Base-by-base conservation (phyloP, 83 land plant species). In the Picea engelmannii region DNA sequence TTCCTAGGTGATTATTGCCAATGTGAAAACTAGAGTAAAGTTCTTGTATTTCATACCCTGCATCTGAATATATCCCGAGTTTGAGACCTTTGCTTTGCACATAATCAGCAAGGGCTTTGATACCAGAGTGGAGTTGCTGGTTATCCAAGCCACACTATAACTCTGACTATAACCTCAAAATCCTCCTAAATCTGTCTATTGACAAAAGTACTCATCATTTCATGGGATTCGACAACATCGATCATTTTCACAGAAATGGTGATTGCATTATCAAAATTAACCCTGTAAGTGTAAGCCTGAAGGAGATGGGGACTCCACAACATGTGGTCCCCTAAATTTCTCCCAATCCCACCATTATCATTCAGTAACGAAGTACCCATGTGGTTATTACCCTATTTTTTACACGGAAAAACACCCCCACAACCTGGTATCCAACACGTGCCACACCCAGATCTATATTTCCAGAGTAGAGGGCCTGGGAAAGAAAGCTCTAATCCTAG, bases 41-140 rank as follows among this genome's bases (percentile, higher is more conserved):
- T 12, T 13, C n/a, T 27, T 11, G 0, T 59, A 55, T 31, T 55
- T 18, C 31, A 60, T 77, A 77, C 79, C 79, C 79, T 44, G 79
- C 79, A 77, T 77, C 79, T 13, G 79, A 77, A 77, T 77, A 77
- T 13, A n/a, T 77, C 40, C 79, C 38, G 27, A 77, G 24, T 27
- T 77, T 77, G 63, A 77, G 79, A 60, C 79, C 63, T 59, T 77
- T 77, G 79, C n/a, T 60, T 61, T 77, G 79, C 12, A 77, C 63
- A 60, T 77, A 77, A 55, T 77, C 79, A 11, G 79, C 31, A 16
- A 77, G 79, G 18, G 64, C 63, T 16, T 77, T 77, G 64, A 77
- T 77, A 16, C 79, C 64, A 24, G 79, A 77, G 21, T 61, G 79
- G 63, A 77, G 58, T 77, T 31, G 35, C 35, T 31, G 1, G 35